Percentiles rank a stretch among this genome's conserved stretches.
Evolutionary conservation across 768 basidiomycete genomes (phyloP).

Genomic region (Russula dissimulans): DNA sequence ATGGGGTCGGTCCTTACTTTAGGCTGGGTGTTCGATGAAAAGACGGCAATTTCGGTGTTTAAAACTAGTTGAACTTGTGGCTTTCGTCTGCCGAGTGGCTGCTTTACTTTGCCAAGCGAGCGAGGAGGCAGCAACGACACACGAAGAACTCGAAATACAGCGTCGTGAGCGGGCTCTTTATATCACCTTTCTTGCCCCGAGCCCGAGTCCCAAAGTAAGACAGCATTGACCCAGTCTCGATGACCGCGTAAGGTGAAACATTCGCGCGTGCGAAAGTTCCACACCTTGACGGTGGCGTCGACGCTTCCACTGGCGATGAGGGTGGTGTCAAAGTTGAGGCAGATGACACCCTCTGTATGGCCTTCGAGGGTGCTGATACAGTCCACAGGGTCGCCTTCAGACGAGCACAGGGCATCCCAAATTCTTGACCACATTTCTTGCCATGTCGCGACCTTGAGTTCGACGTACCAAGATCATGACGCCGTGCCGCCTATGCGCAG

Average conservation of each 20-base stretch:
- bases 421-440: slow-evolving; percentile 75
- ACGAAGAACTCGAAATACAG: slow-evolving; percentile 95
- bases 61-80: too few relatives aligned
- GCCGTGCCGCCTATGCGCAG: too few relatives aligned
- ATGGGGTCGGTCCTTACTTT: too few relatives aligned
- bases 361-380: slow-evolving; percentile 84
- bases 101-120: too few relatives aligned
- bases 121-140: slow-evolving; percentile 69
- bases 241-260: slow-evolving; percentile 93
- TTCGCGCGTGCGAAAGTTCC: slow-evolving; percentile 87
- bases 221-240: slow-evolving; percentile 92
- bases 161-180: slow-evolving; percentile 83
- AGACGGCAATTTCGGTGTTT: too few relatives aligned
- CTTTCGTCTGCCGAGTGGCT: too few relatives aligned
- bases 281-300: slow-evolving; percentile 90
- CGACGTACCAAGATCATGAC: slow-evolving; percentile 71
- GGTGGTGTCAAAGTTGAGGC: slow-evolving; percentile 84
- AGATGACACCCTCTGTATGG: slow-evolving; percentile 86
- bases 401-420: slow-evolving; percentile 84
- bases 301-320: slow-evolving; percentile 89
- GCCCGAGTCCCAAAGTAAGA: slow-evolving; percentile 76
- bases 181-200: slow-evolving; percentile 62
- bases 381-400: slow-evolving; percentile 51
- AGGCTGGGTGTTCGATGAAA: slow-evolving; percentile 28
- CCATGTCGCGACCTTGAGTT: slow-evolving; percentile 53